A percentile compares a stretch with the other conserved stretches of the same genome.
phyloP scores from a whole-genome alignment of 1,284 basidiomycete genomes.

The Sporisorium iseilematis-ciliati region DNA sequence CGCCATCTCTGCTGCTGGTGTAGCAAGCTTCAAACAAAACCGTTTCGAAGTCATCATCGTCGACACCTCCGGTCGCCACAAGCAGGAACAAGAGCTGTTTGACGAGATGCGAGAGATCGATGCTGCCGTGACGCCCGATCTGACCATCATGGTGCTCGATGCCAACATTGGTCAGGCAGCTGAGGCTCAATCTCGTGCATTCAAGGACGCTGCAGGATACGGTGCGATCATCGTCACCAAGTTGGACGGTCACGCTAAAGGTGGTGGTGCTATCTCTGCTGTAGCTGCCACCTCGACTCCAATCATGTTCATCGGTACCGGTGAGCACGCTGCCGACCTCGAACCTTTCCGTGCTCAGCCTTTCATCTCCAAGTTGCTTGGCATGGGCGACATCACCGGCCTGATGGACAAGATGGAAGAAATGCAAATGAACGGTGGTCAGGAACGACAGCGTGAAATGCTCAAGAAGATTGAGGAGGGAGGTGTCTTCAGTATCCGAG shows the following conservation, averaged over 20 bases:
- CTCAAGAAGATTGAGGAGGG: constrained; percentile 94
- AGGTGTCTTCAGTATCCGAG: constrained; percentile 93
- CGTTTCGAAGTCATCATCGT: constrained; percentile 99
- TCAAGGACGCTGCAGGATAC: constrained; percentile 97
- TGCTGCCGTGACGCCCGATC: constrained; percentile 84
- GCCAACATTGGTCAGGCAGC: constrained; percentile 86
- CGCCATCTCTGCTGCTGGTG: constrained; percentile 91
- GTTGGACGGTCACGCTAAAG: constrained; percentile 99
- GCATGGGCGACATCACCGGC: constrained; percentile 94
- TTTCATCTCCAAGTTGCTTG: constrained; percentile 95
- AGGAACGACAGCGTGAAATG: constrained; percentile 95
- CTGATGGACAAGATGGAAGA: constrained; percentile 79
- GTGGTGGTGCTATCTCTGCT: constrained; percentile 98
- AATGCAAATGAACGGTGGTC: constrained; percentile 75
- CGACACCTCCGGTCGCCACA: constrained; percentile 96
- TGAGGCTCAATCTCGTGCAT: constrained; percentile 92
- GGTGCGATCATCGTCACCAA: constrained; percentile 99
- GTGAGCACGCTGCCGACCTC: constrained; percentile 94
- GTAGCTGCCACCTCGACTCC: constrained; percentile 98
- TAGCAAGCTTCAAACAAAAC: constrained; percentile 96
- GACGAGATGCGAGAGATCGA: constrained; percentile 98
- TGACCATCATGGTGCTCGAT: constrained; percentile 72
- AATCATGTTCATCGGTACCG: constrained; percentile 98
- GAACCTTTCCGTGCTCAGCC: constrained; percentile 96
- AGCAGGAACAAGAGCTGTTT: constrained; percentile 96